Percentiles rank a stretch among this genome's conserved stretches.
phyloP scores from a whole-genome alignment of 257 asterid genomes.

The Nicotiana paniculata region DNA sequence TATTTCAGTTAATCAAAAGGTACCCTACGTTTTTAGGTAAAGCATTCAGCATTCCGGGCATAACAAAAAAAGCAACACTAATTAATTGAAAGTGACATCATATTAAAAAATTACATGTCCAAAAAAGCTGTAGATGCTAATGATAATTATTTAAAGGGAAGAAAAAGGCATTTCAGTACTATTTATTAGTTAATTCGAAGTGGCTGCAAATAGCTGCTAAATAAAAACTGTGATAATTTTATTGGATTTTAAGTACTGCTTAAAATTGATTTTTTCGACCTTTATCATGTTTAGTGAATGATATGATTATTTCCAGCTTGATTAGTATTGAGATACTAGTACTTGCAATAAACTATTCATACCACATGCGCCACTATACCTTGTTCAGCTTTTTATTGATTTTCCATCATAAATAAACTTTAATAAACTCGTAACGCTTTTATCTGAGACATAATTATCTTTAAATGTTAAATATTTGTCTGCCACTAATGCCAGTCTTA shows the following conservation, averaged over 20 bases:
- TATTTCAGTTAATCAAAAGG: constrained; percentile 9
- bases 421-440: neutral
- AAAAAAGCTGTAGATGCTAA: neutral
- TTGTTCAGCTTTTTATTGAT: neutral
- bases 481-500: neutral
- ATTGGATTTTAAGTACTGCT: neutral
- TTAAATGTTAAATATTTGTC: neutral
- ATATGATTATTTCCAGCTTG: constrained; percentile 10
- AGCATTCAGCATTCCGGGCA: neutral
- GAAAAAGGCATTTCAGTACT: neutral
- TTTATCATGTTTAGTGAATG: neutral
- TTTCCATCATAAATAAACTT: neutral
- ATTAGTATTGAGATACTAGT: neutral
- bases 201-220: neutral
- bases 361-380: constrained; percentile 6
- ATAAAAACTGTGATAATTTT: neutral
- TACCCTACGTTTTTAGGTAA: neutral
- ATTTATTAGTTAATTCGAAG: neutral
- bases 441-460: neutral
- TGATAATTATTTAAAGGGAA: neutral
- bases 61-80: neutral
- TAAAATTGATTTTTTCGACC: neutral
- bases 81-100: neutral
- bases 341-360: neutral
- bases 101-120: neutral